Evolutionary conservation across 768 basidiomycete genomes (phyloP), one percentile per base, ranked within the genome.

Genomic region (Dacryopinax primogenitus): DNA sequence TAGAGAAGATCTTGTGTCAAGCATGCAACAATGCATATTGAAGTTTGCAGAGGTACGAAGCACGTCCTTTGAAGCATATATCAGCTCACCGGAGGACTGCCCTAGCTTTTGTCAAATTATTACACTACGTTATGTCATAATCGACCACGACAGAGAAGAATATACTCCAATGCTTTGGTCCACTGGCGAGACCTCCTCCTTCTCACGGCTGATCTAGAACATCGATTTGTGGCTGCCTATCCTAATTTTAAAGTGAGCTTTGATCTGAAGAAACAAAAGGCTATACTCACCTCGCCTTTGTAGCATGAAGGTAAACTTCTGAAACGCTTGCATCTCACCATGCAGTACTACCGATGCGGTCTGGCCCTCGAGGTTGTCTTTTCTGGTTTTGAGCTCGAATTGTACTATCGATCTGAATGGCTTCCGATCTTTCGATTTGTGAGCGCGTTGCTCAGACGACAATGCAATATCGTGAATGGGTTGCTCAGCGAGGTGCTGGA

Each of bases 331-430:
- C 81, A 83, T 0, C 73, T 77, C 4, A 78, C 77, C 0, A 79
- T 83, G 2, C 74, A 85, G 2, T 64, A 82, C n/a, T 84, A 84
- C 79, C 80, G 88, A 45, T 73, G 89, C 18, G 75, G 80, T 3
- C 74, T 80, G 11, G 78, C 88, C 1, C 80, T 83, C 37, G 88
- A 92, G 68, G 78, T 92, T 15, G 73, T 90, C 3, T 76, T 86
- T 45, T 85, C 88, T 1, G 90, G 87, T 1, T 87, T 88, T 67
- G 88, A 91, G 72, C 73, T 90, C 23, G 86, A 88, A 47, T 73
- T 92, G 6, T 89, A 90, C 69, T 77, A 82, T 23, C 73, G 78
- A 0, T 82, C 86, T 44, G 90, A 92, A 70, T 81, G 77, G 34
- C 77, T 88, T 88, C 70, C 63, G 9, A 23, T 39, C 18, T 35